Conservation (phyloP, 1,139 yeast species). For the Yamadazyma songkhlaensis region DNA sequence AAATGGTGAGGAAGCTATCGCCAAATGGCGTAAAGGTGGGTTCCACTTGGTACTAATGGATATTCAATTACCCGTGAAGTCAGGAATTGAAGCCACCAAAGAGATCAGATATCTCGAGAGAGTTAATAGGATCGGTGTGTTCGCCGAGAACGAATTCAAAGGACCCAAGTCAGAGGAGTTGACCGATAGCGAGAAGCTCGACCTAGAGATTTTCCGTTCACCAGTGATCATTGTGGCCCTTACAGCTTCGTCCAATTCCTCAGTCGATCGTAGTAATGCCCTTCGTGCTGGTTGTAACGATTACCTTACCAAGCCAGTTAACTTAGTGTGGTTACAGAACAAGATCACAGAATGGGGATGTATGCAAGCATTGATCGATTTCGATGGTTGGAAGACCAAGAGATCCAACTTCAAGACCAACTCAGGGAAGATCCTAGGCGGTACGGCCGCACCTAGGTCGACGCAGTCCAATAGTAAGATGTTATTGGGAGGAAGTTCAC, state of each 20-base stretch:
- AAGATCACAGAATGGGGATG: constrained; percentile 96
- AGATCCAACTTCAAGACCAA: constrained; percentile 13
- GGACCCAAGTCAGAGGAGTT: constrained; percentile 22
- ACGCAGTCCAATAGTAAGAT: constrained; percentile 8
- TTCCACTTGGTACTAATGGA: constrained; percentile 93
- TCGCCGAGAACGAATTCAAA: constrained; percentile 46
- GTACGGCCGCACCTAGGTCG: constrained; percentile 9
- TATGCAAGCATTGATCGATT: constrained; percentile 96
- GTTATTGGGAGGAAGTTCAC: constrained; percentile 8
- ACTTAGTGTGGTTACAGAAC: constrained; percentile 88
- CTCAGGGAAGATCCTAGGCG: constrained; percentile 12
- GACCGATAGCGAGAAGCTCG: constrained; percentile 44
- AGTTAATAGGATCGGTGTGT: constrained; percentile 78
- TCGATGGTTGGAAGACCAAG: constrained; percentile 80
- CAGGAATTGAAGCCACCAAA: constrained; percentile 90
- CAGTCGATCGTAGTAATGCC: constrained; percentile 88
- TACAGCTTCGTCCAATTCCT: constrained; percentile 81
- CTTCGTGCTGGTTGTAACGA: constrained; percentile 97
- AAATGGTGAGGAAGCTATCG: constrained; percentile 90
- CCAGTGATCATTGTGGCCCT: constrained; percentile 96
- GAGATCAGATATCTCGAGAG: constrained; percentile 83
- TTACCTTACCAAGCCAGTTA: constrained; percentile 94
- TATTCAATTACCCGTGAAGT: constrained; percentile 88
- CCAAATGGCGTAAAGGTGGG: constrained; percentile 90
- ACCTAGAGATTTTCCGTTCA: constrained; percentile 63